Base-by-base conservation (phyloP, 192 early-diverging fungal species). In the Piromyces sp. region DNA sequence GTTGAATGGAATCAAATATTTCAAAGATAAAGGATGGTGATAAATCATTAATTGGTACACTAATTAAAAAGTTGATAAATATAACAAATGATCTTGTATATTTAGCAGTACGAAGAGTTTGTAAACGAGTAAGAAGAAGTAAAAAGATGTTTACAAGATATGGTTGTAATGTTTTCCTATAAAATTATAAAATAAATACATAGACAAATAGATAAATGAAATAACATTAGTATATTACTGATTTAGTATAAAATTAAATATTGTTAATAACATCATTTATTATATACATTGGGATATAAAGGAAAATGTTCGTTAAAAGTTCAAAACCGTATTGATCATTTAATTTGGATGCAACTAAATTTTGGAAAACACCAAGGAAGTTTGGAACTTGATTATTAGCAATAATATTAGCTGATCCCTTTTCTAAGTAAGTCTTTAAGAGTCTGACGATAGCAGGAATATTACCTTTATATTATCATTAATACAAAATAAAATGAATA, bases 331-430 rank as follows among this genome's bases (percentile, higher is more conserved):
- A 90, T 80, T 95, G 92, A 86, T 98, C 97, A 83, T 95, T 94
- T 36, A 92, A 81, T 81, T 92, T 91, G 26, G 95, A 96, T 19
- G 93, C 88, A 29, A 98, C 88, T 79, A 99, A 87, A 81, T 96
- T 97, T 85, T 97, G 95, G 86, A 93, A 97, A 13, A 99, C 93
- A 58, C 98, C 98, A 42, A 99, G 89, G 30, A 98, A 90, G 26
- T 94, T 90, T 80, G 91, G 89, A 80, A 99, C 83, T 68, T 94
- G 91, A 40, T 92, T 91, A 30, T 89, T 87, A 29, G 88, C 87
- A 11, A 94, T 88, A 81, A 98, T 90, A 79, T 90, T 87, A 31
- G 83, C 86, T 5, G 93, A 88, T 30, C 93, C 94, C 78, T 93
- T 91, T 42, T 89, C 86, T 83, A 99, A 84, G 85, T 95, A 98